These are phyloP conservation scores for Dactylellina leptospora DNA, from an alignment of 2,329 filamentous ascomycete species.

Conservation along the genomic window DNA sequence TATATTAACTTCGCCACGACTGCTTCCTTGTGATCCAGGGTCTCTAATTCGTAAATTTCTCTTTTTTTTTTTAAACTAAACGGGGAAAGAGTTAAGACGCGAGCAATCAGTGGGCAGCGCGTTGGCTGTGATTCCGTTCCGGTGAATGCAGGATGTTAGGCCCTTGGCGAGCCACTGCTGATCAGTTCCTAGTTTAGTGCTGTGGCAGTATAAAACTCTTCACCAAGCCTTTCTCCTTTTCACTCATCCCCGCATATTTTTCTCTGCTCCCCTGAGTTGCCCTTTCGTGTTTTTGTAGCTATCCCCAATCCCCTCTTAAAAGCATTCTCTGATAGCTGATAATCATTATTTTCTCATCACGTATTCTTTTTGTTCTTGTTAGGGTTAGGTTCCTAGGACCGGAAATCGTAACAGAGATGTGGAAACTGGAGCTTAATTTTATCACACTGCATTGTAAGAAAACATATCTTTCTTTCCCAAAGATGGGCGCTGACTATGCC, in stretches of 20 bases:
- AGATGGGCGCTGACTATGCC: not conserved
- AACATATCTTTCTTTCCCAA: not conserved
- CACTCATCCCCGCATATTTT: not conserved
- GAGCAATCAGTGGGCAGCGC: not conserved
- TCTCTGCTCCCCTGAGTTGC: not conserved
- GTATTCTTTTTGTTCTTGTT: not conserved
- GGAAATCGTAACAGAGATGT: constrained; percentile 3
- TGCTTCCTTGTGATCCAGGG: too few relatives aligned
- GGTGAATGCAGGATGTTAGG: not conserved
- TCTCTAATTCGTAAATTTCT: too few relatives aligned
- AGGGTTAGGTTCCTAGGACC: not conserved
- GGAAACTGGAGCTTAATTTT: constrained; percentile 55
- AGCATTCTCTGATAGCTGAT: not conserved
- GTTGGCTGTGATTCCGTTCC: not conserved
- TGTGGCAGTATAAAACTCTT: not conserved
- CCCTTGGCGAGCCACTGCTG: not conserved
- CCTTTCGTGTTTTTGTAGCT: not conserved
- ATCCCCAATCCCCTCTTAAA: not conserved
- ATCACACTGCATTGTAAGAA: constrained; percentile 58
- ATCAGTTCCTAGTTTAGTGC: not conserved
- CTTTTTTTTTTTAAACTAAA: not conserved
- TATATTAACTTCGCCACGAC: too few relatives aligned
- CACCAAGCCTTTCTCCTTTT: not conserved
- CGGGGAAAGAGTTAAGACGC: not conserved
- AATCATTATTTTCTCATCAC: not conserved